Percentiles rank a stretch among this genome's conserved stretches.
These are phyloP conservation scores for Anisodus acutangulus DNA, from an alignment of 257 asterid genomes.

Conservation along the genomic window DNA sequence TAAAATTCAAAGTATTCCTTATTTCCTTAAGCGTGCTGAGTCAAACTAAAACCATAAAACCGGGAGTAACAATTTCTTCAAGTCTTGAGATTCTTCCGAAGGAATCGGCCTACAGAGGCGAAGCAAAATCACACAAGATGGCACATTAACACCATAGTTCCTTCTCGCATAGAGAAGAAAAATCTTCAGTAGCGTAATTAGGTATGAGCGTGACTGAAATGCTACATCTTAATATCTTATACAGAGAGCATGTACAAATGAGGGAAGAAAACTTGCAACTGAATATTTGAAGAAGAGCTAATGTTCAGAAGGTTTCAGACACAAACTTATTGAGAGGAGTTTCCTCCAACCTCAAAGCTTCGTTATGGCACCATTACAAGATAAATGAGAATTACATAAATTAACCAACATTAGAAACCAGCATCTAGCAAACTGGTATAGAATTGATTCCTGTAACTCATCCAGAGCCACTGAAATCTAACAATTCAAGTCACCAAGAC, in stretches of 20 bases:
- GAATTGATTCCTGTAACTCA: neutral
- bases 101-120: neutral
- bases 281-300: neutral
- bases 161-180: neutral
- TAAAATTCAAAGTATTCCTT: too few species aligned
- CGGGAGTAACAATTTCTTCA: neutral
- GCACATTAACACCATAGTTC: neutral
- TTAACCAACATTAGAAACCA: slow-evolving; percentile 20
- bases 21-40: too few species aligned
- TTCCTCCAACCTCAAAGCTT: slow-evolving; percentile 18
- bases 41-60: neutral
- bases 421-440: slow-evolving; percentile 15
- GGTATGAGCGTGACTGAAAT: neutral
- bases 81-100: neutral
- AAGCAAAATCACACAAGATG: neutral
- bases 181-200: too few species aligned
- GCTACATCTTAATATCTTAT: neutral
- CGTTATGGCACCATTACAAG: slow-evolving; percentile 1
- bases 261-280: neutral
- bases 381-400: slow-evolving; percentile 18
- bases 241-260: neutral
- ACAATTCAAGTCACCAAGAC: slow-evolving; percentile 27
- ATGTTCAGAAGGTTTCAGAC: slow-evolving; percentile 10
- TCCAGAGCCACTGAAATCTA: slow-evolving; percentile 4
- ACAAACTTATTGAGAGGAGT: slow-evolving; percentile 9